Evolutionary conservation across 306 rosid genomes (phyloP).

Genomic region (Gastrolobium villosum): DNA sequence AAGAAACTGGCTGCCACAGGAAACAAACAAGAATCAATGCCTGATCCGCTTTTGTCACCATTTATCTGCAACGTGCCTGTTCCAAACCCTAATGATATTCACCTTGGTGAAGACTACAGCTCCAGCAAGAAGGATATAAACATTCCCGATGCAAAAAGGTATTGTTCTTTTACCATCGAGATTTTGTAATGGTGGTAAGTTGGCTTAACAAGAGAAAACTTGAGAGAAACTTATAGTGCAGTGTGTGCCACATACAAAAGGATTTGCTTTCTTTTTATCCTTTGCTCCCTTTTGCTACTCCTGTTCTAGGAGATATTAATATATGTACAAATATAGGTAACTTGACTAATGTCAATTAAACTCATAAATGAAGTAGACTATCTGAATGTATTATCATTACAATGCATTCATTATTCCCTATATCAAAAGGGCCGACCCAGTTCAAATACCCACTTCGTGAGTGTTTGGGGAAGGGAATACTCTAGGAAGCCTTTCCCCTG

Average conservation of each 20-base stretch:
- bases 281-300: conserved; percentile 11
- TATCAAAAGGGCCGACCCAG: no score
- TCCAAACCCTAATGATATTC: conserved; percentile 46
- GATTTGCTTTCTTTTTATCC: background rate
- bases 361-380: background rate
- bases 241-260: background rate
- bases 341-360: conserved; percentile 18
- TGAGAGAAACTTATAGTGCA: background rate
- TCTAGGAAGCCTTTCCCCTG: no score
- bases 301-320: conserved; percentile 3
- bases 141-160: conserved; percentile 63
- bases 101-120: conserved; percentile 49
- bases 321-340: background rate
- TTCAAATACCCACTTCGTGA: no score
- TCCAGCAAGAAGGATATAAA: conserved; percentile 47
- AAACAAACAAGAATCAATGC: conserved; percentile 61
- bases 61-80: conserved; percentile 66
- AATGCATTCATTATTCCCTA: background rate
- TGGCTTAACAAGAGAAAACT: conserved; percentile 23
- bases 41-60: conserved; percentile 82
- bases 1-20: conserved; percentile 61
- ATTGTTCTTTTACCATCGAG: conserved; percentile 30
- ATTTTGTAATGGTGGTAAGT: background rate
- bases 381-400: background rate
- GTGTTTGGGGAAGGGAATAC: no score